These are phyloP conservation scores for Croton laevigatus DNA, from an alignment of 441 rosid genomes.

Conservation along the genomic window DNA sequence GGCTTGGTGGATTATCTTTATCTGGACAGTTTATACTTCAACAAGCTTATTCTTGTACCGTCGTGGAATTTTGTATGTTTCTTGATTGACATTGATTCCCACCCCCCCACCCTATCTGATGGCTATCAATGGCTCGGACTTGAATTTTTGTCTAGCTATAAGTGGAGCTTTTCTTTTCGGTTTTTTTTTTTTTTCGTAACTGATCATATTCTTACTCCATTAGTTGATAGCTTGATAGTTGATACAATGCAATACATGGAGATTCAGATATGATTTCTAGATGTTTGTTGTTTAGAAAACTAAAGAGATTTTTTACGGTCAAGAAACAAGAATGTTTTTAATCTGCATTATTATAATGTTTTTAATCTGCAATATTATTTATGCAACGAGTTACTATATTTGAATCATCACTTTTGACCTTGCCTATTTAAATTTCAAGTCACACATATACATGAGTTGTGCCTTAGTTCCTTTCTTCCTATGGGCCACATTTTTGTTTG, in stretches of 20 bases:
- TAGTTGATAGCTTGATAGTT: background rate
- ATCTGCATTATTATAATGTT: background rate
- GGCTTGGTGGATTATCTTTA: constrained; percentile 61
- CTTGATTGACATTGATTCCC: constrained; percentile 34
- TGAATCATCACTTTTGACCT: background rate
- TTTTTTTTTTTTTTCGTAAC: constrained; percentile 25
- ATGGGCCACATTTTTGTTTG: background rate
- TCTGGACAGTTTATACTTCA: constrained; percentile 61
- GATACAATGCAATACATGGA: background rate
- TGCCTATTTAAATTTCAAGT: background rate
- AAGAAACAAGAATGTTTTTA: background rate
- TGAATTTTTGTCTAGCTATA: constrained; percentile 19
- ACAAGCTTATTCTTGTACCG: constrained; percentile 63
- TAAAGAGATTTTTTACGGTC: background rate
- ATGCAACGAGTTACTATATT: background rate
- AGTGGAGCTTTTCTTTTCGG: constrained; percentile 10
- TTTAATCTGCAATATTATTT: too few relatives aligned
- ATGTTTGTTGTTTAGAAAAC: background rate
- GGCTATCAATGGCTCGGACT: constrained; percentile 11
- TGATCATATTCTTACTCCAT: constrained; percentile 10
- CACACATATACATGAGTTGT: background rate
- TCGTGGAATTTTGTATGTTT: constrained; percentile 58
- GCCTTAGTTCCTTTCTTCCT: background rate
- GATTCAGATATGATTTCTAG: constrained; percentile 9
- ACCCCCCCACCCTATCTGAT: background rate